phyloP scores from a whole-genome alignment of 805 yeast genomes.

The Pichia nanzhaoensis region DNA sequence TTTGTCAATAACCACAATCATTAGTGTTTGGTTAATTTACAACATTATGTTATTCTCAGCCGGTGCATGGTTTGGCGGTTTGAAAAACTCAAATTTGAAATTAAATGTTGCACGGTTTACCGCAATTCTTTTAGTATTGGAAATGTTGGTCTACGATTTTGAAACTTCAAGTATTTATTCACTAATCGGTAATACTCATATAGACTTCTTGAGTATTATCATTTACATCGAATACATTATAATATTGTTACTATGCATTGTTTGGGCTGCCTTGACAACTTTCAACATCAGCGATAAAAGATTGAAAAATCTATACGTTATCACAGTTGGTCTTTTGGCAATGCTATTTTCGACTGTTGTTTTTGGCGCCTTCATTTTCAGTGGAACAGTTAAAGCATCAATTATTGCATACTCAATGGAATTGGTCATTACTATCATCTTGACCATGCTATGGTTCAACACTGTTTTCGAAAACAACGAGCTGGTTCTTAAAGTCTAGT shows the following conservation, averaged over 20 bases:
- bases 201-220: conserved; percentile 17
- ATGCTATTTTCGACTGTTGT: conserved; percentile 9
- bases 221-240: conserved; percentile 23
- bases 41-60: conserved; percentile 26
- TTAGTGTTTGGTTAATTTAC: conserved; percentile 29
- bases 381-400: conserved; percentile 16
- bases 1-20: conserved; percentile 20
- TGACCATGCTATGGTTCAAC: conserved; percentile 26
- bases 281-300: conserved; percentile 15
- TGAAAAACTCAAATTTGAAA: conserved; percentile 8
- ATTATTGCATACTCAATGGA: conserved; percentile 22
- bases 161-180: conserved; percentile 26
- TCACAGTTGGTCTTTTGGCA: conserved; percentile 7
- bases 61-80: conserved; percentile 19
- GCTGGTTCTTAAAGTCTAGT: neutral
- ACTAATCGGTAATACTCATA: conserved; percentile 20
- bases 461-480: conserved; percentile 16
- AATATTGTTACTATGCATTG: conserved; percentile 13
- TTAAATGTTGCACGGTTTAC: conserved; percentile 16
- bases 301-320: conserved; percentile 11
- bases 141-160: conserved; percentile 26
- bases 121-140: conserved; percentile 19
- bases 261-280: conserved; percentile 20
- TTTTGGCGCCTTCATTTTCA: conserved; percentile 16
- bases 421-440: conserved; percentile 17